Conservation (phyloP, 305 asterid genomes). For the Solanum hybrid region DNA sequence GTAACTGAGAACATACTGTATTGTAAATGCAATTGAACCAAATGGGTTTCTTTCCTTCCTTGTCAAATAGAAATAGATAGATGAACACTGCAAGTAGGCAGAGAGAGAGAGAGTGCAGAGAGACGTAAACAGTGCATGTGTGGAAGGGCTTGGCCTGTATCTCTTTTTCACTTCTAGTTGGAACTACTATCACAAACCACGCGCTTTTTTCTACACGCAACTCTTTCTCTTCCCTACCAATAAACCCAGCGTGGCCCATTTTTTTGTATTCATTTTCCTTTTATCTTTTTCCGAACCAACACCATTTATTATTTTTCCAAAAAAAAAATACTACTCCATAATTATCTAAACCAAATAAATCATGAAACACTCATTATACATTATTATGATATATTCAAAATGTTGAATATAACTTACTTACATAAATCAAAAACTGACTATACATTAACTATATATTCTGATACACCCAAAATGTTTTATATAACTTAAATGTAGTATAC, state of each 20-base stretch:
- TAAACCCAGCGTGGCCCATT: conserved; percentile 29
- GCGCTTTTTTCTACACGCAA: conserved; percentile 33
- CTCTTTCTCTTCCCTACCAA: conserved; percentile 19
- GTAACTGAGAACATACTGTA: neutral
- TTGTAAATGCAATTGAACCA: neutral
- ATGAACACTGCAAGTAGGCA: neutral
- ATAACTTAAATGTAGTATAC: neutral
- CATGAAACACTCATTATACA: neutral
- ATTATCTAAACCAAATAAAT: neutral
- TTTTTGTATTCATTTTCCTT: neutral
- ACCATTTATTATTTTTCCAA: neutral
- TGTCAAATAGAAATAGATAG: neutral
- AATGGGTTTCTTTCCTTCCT: neutral
- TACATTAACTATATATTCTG: no score
- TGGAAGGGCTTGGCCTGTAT: conserved; percentile 18
- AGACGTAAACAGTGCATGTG: conserved; percentile 35
- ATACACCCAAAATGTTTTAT: no score
- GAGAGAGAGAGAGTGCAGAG: neutral
- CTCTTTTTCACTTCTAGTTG: conserved; percentile 2
- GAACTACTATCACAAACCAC: conserved; percentile 8
- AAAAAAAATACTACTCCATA: neutral
- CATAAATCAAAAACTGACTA: no score
- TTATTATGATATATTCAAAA: neutral
- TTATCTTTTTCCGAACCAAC: neutral
- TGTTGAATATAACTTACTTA: neutral